Conservation (phyloP, 1,284 basidiomycete species). For the Tylopilus orsonianus region DNA sequence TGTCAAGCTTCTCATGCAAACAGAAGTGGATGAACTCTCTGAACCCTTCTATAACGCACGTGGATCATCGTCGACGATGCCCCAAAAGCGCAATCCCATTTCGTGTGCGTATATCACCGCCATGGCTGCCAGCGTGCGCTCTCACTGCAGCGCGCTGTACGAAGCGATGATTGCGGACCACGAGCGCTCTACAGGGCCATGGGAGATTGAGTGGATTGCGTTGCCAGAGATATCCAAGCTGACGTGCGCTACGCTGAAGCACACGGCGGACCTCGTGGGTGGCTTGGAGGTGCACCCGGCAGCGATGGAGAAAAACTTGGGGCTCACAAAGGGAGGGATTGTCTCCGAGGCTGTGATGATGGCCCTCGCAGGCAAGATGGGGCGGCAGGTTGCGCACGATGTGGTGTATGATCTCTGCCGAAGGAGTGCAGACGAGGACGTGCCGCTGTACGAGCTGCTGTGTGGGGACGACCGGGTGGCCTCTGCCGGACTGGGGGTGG, state of each 20-base stretch:
- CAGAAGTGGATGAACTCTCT: slow-evolving; percentile 43
- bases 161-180: slow-evolving; percentile 49
- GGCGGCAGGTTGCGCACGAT: slow-evolving; percentile 44
- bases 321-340: slow-evolving; percentile 39
- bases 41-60: slow-evolving; percentile 42
- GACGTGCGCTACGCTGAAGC: slow-evolving; percentile 39
- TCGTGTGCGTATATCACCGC: slow-evolving; percentile 43
- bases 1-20: slow-evolving; percentile 46
- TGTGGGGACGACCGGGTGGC: slow-evolving; percentile 30
- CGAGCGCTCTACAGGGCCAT: slow-evolving; percentile 46
- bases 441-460: slow-evolving; percentile 37
- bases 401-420: slow-evolving; percentile 43
- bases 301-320: slow-evolving; percentile 41
- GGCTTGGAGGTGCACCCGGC: slow-evolving; percentile 41
- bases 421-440: slow-evolving; percentile 25
- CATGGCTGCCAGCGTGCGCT: slow-evolving; percentile 40
- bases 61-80: slow-evolving; percentile 47
- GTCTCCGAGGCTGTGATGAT: slow-evolving; percentile 49
- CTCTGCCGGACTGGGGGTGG: slow-evolving; percentile 27
- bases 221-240: slow-evolving; percentile 43
- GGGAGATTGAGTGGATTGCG: slow-evolving; percentile 49
- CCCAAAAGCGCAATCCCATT: slow-evolving; percentile 46
- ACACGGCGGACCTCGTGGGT: slow-evolving; percentile 35
- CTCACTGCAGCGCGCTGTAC: slow-evolving; percentile 38
- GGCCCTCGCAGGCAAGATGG: slow-evolving; percentile 40